Evolutionary conservation across 805 yeast species (phyloP), one percentile per base, ranked within the genome.

Genomic region (Candida arabinofermentans): DNA sequence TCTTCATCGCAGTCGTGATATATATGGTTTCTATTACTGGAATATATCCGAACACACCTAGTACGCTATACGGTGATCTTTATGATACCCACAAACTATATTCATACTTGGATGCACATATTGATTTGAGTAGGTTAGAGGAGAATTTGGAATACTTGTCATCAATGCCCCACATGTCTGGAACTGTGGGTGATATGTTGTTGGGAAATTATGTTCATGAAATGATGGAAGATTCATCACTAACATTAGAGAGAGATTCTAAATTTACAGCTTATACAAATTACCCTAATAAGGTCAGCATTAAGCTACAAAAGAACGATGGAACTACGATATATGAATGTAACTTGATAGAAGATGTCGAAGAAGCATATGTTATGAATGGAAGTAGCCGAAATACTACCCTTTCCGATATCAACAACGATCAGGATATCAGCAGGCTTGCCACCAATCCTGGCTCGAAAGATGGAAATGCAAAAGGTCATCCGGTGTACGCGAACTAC

Each of bases 161-260:
- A 22, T 75, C 85, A 7, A 78, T 88, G 79, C 88, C 96, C 3
- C 97, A 89, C 58, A 63, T 83, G 49, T 79, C 96, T 0, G 98
- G 98, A 3, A 83, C 97, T 2, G 75, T 79, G 13, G 98, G 96
- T 16, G 96, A 88, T 59, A 62, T 79, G 44, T 74, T 91, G 0
- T 64, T 89, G 27, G 81, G 88, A 2, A 70, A 74, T 43, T 88
- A 82, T 57, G 68, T 90, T 13, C 70, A 77, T 45, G 74, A 74
- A 19, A 75, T 76, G 37, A 77, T 85, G 62, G 58, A 62, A 18
- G 72, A 77, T 39, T 77, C 80, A 47, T 85, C 86, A 2, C 46
- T 89, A 17, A 64, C 66, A 23, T 44, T 62, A 2, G 71, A 77
- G 5, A 80, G 77, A 33, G 72, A 77, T 36, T 65, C 69, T 27